These are phyloP conservation scores for Roridomyces roridus DNA, from an alignment of 768 basidiomycete genomes.

Conservation along the genomic window DNA sequence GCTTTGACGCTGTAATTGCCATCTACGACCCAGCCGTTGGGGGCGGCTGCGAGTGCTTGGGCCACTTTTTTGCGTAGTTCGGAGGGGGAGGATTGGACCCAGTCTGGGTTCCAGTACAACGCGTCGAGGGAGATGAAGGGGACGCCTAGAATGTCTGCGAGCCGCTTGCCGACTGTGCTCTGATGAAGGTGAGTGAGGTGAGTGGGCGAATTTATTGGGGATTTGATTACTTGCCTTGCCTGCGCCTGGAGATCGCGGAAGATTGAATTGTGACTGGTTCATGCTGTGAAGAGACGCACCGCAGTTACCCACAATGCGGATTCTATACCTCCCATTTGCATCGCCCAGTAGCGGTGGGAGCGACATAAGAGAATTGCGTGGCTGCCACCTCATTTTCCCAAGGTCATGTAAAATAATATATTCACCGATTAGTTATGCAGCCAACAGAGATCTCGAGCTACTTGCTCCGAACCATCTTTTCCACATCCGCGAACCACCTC, in stretches of 20 bases:
- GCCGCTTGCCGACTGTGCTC: constrained; percentile 45
- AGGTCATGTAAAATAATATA: too few species aligned
- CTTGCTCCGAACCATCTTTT: constrained; percentile 31
- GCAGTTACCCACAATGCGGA: constrained; percentile 58
- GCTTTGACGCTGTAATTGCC: constrained; percentile 45
- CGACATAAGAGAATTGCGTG: too few species aligned
- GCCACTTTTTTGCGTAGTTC: constrained; percentile 34
- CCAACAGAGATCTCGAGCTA: not conserved
- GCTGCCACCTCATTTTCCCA: too few species aligned
- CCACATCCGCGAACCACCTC: constrained; percentile 46
- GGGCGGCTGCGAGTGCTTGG: constrained; percentile 31
- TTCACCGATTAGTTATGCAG: too few species aligned
- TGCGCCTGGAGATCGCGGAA: constrained; percentile 35
- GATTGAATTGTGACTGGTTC: not conserved
- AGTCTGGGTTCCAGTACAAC: constrained; percentile 44
- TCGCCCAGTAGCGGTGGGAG: constrained; percentile 53
- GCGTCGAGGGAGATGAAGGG: constrained; percentile 44
- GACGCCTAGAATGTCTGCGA: constrained; percentile 42
- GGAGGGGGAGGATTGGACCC: constrained; percentile 29
- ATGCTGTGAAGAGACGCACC: constrained; percentile 38
- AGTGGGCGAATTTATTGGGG: too few species aligned
- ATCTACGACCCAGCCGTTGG: constrained; percentile 60
- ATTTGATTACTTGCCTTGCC: constrained; percentile 53
- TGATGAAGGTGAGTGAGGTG: constrained; percentile 17
- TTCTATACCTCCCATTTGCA: constrained; percentile 47